Evolutionary conservation across 2,329 filamentous ascomycete genomes (phyloP), one percentile per base, ranked within the genome.

Genomic region (Scedosporium boydii): DNA sequence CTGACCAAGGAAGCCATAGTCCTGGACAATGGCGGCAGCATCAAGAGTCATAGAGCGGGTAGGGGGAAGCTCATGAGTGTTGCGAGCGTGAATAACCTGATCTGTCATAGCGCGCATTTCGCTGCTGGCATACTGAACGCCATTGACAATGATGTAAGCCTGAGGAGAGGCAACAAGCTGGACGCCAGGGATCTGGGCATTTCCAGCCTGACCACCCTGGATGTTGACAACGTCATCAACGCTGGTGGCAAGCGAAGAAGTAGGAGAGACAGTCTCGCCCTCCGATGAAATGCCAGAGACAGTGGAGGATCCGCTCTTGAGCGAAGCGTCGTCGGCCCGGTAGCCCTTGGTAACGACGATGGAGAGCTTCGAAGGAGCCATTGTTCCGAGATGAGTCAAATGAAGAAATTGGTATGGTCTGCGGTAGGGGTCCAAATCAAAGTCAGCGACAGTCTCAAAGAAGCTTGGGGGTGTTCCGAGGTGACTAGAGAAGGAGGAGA

Each of bases 71-170:
- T 68, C 69, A 9, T 67, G 67, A 2, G 70, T 69, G 10, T 67
- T 65, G 3, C 76, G 71, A 38, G 76, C 75, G 0, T 68, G 60
- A 2, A 66, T 64, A 1, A 78, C 64, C 2, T 63, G 56, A 0
- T 66, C 38, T 0, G 68, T 68, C 75, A 78, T 77, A 12, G 60
- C n/a, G 1, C 65, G 63, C 18, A 76, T 62, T 18, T 70, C 67
- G 4, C 57, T 56, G 4, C 63, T 12, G 3, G 62, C 53, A 6
- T 68, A 68, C 9, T 60, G 41, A 7, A 64, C 26, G 4, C 61
- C 62, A 5, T 44, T 41, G 9, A 62, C 21, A 3, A 23, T 48
- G 21, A 58, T 23, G 4, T 5, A 27, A 7, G 18, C 16, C 23
- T 12, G 26, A 18, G 59, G n/a, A n/a, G n/a, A n/a, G n/a, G n/a